Base-by-base conservation (phyloP, 176 grass and related monocot genomes). In the Thalia dealbata region DNA sequence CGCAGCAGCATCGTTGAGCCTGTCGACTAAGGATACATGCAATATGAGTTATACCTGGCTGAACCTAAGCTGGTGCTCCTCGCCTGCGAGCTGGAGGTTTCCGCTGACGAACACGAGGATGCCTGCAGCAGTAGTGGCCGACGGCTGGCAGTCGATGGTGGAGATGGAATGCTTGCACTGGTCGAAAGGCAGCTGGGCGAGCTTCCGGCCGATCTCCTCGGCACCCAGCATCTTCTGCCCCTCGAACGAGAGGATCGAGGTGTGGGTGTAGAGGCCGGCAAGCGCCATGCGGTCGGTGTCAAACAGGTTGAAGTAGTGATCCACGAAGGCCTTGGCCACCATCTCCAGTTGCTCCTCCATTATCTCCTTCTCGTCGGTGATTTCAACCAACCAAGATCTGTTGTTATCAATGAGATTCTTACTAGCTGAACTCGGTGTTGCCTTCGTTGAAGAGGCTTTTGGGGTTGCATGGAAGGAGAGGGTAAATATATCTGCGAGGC, bases 171-270 rank as follows among this genome's bases (percentile, higher is more conserved):
- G 91, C 18, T 64, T 82, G 88, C 88, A 91, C 56, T 86, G 85
- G 43, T 85, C 82, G 64, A 96, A 88, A 10, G 91, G 88, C 56
- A 91, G 74, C 82, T 81, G 80, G 11, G 67, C 24, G 25, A 95
- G 82, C 78, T 91, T 96, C 67, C 48, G 75, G 3, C 59, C 64
- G 78, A 96, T 96, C 75, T 72, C 71, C 58, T 45, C 75, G 52
- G 62, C 75, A 28, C 87, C 91, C 21, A 72, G 26, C 15, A 88
- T 71, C 48, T 32, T 78, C 61, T 96, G 75, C 1, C 91, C 91
- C 82, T 96, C 91, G 78, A 96, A 96, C 61, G 82, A 96, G 23
- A 96, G 85, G 80, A 91, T 69, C 62, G 91, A 96, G 45, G 72
- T 72, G 24, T 16, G 29, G 74, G 79, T 58, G 85, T 96, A 96